Base-by-base conservation (phyloP, 2,329 filamentous ascomycete species). In the Coniochaeta hoffmannii region DNA sequence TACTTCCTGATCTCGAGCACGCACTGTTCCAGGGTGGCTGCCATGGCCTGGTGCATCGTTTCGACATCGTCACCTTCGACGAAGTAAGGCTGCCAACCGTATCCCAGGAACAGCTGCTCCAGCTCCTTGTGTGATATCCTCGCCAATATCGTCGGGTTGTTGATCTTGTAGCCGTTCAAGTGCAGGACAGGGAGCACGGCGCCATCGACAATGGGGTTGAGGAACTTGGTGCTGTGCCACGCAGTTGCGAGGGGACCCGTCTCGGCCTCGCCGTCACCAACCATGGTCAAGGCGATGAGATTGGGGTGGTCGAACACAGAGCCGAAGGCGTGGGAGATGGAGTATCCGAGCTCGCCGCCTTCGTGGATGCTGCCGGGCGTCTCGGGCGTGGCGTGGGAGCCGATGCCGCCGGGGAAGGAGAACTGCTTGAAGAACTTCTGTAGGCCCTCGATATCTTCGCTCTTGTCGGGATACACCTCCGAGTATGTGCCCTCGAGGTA, bases 161-260 rank as follows among this genome's bases (percentile, higher is more conserved):
- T 89, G 75, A 91, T 91, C 76, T 92, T 92, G 78, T 91, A 92
- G 50, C 88, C 88, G 63, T 92, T 92, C 32, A 92, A 76, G 68
- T 92, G 87, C 11, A 92, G 77, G 6, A 92, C 83, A 0, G 88
- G 88, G 1, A 92, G 76, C 8, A 92, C 88, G 35, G 87, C 88
- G 30, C 88, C 88, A 63, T 91, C 88, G 0, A 81, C 86, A 62
- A 89, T 86, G 4, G 88, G 88, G 66, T 91, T 90, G 60, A 92
- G 77, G 71, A 90, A 91, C 68, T 92, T 92, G 65, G 81, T 91
- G 70, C 85, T 88, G 71, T 92, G 88, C 88, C 88, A 92, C 55
- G 85, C 85, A 1, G 88, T 89, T 26, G 88, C 88, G 49, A 91
- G 74, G 17, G 88, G 88, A 0, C 88, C 88, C 1, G 88, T 91